Conservation (phyloP, 2,329 filamentous ascomycete species). For the Juglanconis juglandina region DNA sequence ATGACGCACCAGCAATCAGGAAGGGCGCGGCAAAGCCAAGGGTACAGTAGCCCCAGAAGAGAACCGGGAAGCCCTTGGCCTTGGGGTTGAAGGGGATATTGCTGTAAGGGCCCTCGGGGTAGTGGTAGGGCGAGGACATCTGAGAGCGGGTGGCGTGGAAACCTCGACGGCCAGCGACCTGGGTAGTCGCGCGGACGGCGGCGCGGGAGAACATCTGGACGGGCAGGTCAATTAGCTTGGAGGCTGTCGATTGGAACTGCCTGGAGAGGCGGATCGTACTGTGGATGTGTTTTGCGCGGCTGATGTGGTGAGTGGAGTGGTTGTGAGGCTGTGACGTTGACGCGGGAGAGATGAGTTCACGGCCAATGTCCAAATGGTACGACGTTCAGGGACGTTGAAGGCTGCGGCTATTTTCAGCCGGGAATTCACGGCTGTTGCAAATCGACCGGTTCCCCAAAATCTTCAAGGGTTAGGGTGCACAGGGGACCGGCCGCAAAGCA, state of each 20-base stretch:
- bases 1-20: constrained; percentile 57
- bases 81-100: constrained; percentile 97
- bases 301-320: not conserved
- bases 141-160: constrained; percentile 88
- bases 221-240: constrained; percentile 39
- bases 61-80: constrained; percentile 76
- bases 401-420: constrained; percentile 7
- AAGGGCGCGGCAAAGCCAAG: constrained; percentile 61
- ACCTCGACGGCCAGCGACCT: constrained; percentile 68
- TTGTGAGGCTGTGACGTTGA: constrained; percentile 18
- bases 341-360: not conserved
- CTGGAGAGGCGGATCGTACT: not conserved
- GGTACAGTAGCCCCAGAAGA: constrained; percentile 73
- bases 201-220: constrained; percentile 79
- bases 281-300: constrained; percentile 2
- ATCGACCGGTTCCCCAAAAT: too few relatives aligned
- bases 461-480: not conserved
- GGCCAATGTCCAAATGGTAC: constrained; percentile 3
- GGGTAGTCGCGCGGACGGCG: constrained; percentile 58
- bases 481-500: not conserved
- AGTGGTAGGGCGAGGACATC: constrained; percentile 91
- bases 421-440: not conserved
- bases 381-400: not conserved
- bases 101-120: constrained; percentile 89
- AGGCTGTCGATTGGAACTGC: constrained; percentile 10